These are phyloP conservation scores for Fusarium pininemorale DNA, from an alignment of 2,329 filamentous ascomycete species.

Conservation along the genomic window DNA sequence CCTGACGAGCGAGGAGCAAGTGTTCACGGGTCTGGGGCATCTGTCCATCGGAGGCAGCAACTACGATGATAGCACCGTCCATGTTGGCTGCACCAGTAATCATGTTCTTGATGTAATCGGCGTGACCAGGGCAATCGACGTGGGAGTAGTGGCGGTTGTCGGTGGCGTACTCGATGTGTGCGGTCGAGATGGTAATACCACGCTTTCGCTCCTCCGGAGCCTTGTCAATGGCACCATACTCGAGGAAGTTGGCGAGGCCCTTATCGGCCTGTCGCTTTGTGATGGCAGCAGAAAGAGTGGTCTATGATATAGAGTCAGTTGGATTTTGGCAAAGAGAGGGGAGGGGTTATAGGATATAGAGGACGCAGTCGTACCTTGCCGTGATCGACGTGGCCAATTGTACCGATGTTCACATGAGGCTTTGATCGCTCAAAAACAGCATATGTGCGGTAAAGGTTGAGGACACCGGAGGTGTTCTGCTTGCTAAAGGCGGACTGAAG, in stretches of 20 bases:
- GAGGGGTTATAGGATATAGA: not conserved
- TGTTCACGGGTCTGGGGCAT: conserved; percentile 99
- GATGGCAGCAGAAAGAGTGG: conserved; percentile 97
- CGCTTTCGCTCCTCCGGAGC: conserved; percentile 99
- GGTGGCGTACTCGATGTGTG: conserved; percentile 98
- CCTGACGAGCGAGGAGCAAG: conserved; percentile 95
- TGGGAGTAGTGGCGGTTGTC: conserved; percentile 96
- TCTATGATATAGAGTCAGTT: conserved; percentile 63
- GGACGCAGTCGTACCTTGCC: conserved; percentile 78
- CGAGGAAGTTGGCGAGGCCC: conserved; percentile 92
- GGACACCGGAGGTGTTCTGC: conserved; percentile 70
- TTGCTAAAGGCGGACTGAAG: conserved; percentile 75
- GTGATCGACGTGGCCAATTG: conserved; percentile 99
- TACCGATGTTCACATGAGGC: conserved; percentile 99
- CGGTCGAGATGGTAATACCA: conserved; percentile 99
- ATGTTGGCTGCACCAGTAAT: conserved; percentile 99
- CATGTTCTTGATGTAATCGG: conserved; percentile 99
- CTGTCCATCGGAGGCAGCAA: conserved; percentile 97
- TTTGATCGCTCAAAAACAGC: conserved; percentile 86
- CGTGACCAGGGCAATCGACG: conserved; percentile 99
- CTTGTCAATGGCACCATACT: conserved; percentile 98
- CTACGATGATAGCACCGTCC: conserved; percentile 98
- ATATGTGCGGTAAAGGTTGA: conserved; percentile 73
- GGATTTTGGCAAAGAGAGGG: conserved; percentile 3
- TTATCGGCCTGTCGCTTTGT: conserved; percentile 98